Conservation (phyloP, 2,329 filamentous ascomycete species). For the Colletotrichum limetticola region DNA sequence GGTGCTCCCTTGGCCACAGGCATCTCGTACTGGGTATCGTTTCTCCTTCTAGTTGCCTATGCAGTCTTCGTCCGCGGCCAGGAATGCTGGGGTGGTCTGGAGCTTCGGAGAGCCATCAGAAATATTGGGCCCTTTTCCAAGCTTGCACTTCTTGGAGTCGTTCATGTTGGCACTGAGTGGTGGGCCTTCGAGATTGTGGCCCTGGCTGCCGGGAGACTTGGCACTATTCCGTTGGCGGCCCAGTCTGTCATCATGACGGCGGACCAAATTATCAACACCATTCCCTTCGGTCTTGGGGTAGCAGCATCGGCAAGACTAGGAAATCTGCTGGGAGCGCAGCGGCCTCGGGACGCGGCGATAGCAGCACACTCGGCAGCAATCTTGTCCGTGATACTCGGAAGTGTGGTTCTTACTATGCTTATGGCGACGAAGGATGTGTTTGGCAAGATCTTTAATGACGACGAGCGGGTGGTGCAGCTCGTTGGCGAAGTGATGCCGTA, state of each 20-base stretch:
- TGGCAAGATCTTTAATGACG: slow-evolving; percentile 84
- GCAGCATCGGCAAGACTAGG: slow-evolving; percentile 82
- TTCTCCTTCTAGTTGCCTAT: slow-evolving; percentile 80
- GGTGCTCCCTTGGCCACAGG: slow-evolving; percentile 86
- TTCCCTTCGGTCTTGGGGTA: slow-evolving; percentile 88
- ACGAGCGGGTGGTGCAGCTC: slow-evolving; percentile 75
- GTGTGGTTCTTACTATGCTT: slow-evolving; percentile 73
- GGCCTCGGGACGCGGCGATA: slow-evolving; percentile 72
- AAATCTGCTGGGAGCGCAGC: slow-evolving; percentile 79
- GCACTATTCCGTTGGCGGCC: slow-evolving; percentile 81
- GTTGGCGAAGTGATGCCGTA: slow-evolving; percentile 85
- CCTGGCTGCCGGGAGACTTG: slow-evolving; percentile 81
- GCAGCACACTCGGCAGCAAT: slow-evolving; percentile 81
- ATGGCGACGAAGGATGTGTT: slow-evolving; percentile 79
- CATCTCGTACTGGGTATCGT: slow-evolving; percentile 87
- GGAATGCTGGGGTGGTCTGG: slow-evolving; percentile 82
- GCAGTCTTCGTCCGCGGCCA: slow-evolving; percentile 75
- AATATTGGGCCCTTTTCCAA: slow-evolving; percentile 78
- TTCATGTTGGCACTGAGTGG: slow-evolving; percentile 92
- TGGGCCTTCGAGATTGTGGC: slow-evolving; percentile 95
- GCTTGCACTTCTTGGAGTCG: slow-evolving; percentile 78
- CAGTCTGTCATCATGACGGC: slow-evolving; percentile 92
- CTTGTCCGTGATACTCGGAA: slow-evolving; percentile 76
- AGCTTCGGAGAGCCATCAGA: slow-evolving; percentile 70
- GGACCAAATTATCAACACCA: slow-evolving; percentile 85